Evolutionary conservation across 2,329 filamentous ascomycete species (phyloP), one percentile per base, ranked within the genome.

Genomic region (Aspergillus fructus): DNA sequence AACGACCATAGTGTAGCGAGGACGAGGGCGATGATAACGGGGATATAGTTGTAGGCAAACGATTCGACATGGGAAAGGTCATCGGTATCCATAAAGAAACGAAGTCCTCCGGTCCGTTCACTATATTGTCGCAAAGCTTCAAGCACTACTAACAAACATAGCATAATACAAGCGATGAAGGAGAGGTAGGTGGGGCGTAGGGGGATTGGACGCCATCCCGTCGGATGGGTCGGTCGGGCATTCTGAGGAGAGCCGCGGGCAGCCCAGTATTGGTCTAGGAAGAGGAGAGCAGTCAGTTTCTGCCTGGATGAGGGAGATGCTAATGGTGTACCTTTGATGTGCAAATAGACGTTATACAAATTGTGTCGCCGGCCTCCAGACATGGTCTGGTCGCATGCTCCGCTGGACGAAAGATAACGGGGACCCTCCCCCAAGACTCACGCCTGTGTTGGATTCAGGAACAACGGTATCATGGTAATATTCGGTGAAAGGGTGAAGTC

Each of bases 1-100:
- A 80, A 76, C 47, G 79, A 76, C 79, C 79, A 81, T 2, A 79
- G 62, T 19, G 78, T 76, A 41, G 78, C 74, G 30, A 81, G 78
- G 6, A 75, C 68, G 17, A 81, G 72, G 12, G 79, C 74, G 15
- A 76, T 59, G 34, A 81, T 73, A 34, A 79, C 76, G 66, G 56
- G 78, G 60, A 69, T 71, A 74, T 74, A 74, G 46, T 74, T 74
- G 58, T 73, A 74, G 43, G 63, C 64, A 52, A 74, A 73, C 1
- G 70, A 72, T 48, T 69, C 62, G 9, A 59, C 8, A 24, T 50
- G 19, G 52, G 66, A 65, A 30, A 73, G 61, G 43, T 69, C 63
- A 42, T 68, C 62, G 37, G 71, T 72, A 49, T 70, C 63, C 9
- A 53, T 40, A 27, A 71, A 68, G 48, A 71, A 70, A 27, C 66